A percentile compares a stretch with the other conserved stretches of the same genome.
These are phyloP conservation scores for Arctium minus DNA, from an alignment of 129 eudicot species.

Conservation along the genomic window DNA sequence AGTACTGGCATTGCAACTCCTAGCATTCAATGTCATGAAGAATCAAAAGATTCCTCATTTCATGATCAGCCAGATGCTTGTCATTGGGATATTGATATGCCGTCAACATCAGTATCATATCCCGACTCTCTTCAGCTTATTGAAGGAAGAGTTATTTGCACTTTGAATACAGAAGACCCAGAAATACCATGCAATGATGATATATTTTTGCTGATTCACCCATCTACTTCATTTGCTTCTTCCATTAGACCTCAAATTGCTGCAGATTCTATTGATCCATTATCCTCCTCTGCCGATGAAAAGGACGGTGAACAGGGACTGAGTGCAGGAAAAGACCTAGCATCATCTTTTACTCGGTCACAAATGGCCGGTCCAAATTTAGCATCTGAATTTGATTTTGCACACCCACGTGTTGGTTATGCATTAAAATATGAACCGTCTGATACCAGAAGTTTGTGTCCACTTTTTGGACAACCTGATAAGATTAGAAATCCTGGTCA, in stretches of 20 bases:
- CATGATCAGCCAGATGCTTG: slow-evolving; percentile 25
- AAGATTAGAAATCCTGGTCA: slow-evolving; percentile 39
- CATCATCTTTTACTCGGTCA: slow-evolving; percentile 32
- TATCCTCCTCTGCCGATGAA: slow-evolving; percentile 38
- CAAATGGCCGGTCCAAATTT: slow-evolving; percentile 22
- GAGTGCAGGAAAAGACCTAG: slow-evolving; percentile 38
- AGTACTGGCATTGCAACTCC: slow-evolving; percentile 13
- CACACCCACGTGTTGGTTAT: slow-evolving; percentile 25
- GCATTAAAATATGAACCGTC: slow-evolving; percentile 34
- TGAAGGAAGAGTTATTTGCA: slow-evolving; percentile 48
- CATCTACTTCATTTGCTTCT: slow-evolving; percentile 45
- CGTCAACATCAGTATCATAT: slow-evolving; percentile 30
- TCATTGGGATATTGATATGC: slow-evolving; percentile 21
- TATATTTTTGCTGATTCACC: slow-evolving; percentile 77
- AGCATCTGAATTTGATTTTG: slow-evolving; percentile 9
- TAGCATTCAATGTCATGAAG: slow-evolving; percentile 20
- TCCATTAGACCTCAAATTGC: slow-evolving; percentile 27
- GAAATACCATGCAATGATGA: slow-evolving; percentile 94
- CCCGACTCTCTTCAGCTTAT: slow-evolving; percentile 28
- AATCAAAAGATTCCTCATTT: slow-evolving; percentile 27
- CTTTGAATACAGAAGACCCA: slow-evolving; percentile 68
- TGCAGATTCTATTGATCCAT: slow-evolving; percentile 34
- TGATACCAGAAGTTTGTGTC: slow-evolving; percentile 22
- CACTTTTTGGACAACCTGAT: slow-evolving; percentile 31
- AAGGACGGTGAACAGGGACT: slow-evolving; percentile 44